These are phyloP conservation scores for Diaporthe humulicola DNA, from an alignment of 2,329 filamentous ascomycete species.

Conservation along the genomic window DNA sequence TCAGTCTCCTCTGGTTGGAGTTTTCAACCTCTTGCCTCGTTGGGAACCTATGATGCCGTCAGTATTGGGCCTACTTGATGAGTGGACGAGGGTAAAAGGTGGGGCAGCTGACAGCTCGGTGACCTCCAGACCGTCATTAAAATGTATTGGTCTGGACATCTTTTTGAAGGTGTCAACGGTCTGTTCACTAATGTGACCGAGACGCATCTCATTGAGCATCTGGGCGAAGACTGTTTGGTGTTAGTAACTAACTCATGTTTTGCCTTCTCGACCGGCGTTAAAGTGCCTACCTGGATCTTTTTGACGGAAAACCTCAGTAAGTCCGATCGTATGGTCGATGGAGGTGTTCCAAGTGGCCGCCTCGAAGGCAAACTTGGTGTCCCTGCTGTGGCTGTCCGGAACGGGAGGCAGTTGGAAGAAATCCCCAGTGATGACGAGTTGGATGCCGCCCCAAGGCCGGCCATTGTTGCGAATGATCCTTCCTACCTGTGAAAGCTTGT, in stretches of 20 bases:
- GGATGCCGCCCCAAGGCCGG: constrained; percentile 94
- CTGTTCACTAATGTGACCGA: constrained; percentile 82
- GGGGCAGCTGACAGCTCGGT: constrained; percentile 78
- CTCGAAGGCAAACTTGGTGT: constrained; percentile 92
- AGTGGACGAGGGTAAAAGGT: background rate
- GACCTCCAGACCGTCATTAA: constrained; percentile 81
- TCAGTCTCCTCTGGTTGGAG: constrained; percentile 83
- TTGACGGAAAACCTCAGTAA: constrained; percentile 97
- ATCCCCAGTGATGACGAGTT: constrained; percentile 94
- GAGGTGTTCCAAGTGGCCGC: constrained; percentile 91
- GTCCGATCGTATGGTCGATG: constrained; percentile 94
- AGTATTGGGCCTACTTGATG: background rate
- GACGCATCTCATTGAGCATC: constrained; percentile 98
- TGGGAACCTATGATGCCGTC: constrained; percentile 73
- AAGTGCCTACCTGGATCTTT: constrained; percentile 75
- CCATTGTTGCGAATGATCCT: constrained; percentile 90
- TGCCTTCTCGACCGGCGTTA: constrained; percentile 16
- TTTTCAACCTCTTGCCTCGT: constrained; percentile 90
- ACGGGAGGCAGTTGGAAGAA: constrained; percentile 98
- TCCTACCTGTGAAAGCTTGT: constrained; percentile 93
- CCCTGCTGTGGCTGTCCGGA: constrained; percentile 77
- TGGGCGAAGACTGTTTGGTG: constrained; percentile 77
- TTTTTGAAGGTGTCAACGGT: constrained; percentile 83
- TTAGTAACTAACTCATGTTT: constrained; percentile 42
- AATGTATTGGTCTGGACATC: constrained; percentile 78